Percentiles rank a stretch among this genome's conserved stretches.
These are phyloP conservation scores for Cytospora mali DNA, from an alignment of 2,329 filamentous ascomycete species.

Conservation along the genomic window DNA sequence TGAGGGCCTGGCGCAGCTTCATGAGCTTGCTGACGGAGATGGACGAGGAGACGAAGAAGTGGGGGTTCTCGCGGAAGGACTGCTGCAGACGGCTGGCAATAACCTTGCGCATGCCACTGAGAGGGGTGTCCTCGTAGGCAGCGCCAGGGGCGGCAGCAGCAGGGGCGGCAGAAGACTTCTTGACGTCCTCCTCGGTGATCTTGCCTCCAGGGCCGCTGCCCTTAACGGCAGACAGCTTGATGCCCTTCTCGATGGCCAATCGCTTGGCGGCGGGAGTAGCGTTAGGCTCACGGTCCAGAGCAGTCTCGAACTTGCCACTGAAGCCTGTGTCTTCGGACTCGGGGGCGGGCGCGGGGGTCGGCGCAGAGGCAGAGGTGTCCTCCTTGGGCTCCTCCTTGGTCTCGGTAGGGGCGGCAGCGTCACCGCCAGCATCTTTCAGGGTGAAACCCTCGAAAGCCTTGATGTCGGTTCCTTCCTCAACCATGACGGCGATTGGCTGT, in stretches of 20 bases:
- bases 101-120: slow-evolving; percentile 95
- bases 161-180: slow-evolving; percentile 70
- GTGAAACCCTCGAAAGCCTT: slow-evolving; percentile 87
- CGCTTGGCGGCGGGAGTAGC: slow-evolving; percentile 75
- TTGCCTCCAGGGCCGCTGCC: slow-evolving; percentile 83
- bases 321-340: slow-evolving; percentile 70
- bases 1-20: slow-evolving; percentile 93
- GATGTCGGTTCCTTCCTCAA: slow-evolving; percentile 88
- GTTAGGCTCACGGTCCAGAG: slow-evolving; percentile 79
- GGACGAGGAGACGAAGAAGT: slow-evolving; percentile 93
- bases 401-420: slow-evolving; percentile 66
- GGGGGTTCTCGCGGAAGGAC: slow-evolving; percentile 91
- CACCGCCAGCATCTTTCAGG: slow-evolving; percentile 86
- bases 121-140: slow-evolving; percentile 79
- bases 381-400: slow-evolving; percentile 66
- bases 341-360: slow-evolving; percentile 54
- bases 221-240: slow-evolving; percentile 78
- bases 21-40: slow-evolving; percentile 94
- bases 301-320: slow-evolving; percentile 77
- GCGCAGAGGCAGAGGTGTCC: slow-evolving; percentile 56
- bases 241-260: slow-evolving; percentile 81
- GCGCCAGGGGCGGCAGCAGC: slow-evolving; percentile 60
- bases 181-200: slow-evolving; percentile 90
- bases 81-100: slow-evolving; percentile 90
- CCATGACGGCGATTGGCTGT: slow-evolving; percentile 92